Evolutionary conservation across 331 rosid species (phyloP), one percentile per base, ranked within the genome.

Genomic region (Acacia pycnantha): DNA sequence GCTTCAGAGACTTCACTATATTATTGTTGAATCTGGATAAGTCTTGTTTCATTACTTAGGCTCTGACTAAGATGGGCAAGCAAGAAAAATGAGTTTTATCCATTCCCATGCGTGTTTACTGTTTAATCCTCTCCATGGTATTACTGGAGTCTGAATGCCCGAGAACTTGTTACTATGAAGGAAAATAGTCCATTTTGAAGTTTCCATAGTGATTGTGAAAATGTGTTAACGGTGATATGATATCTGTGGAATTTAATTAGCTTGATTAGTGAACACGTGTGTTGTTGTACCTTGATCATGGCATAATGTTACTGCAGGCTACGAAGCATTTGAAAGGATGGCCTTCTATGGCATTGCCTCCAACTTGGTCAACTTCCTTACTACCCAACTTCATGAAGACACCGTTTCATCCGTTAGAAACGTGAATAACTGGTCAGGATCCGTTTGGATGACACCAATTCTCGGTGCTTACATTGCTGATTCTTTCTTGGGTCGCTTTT

Each of bases 291-390:
- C 11, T 59, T 12, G 14, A 10, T 41, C 29, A 77, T 75, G 80
- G 15, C 53, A 47, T 50, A 54, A 43, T 86, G 46, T 46, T 77
- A 16, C 11, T 26, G 75, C 79, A 95, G 99, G 98, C 4, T 96
- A 96, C 80, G 99, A 96, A 90, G 99, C 97, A 48, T 96, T 96
- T 86, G 99, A 96, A 83, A 94, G 99, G 86, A 96, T 96, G 99
- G 97, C 99, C 31, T 96, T 94, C 84, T 94, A 96, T 78, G 99
- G 99, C 21, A 87, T 96, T 64, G 95, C 95, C 67, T 92, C 98
- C 0, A 96, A 96, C 86, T 81, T 96, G 54, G 98, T 96, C 78
- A 94, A 92, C 84, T 96, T 88, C 83, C 80, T 96, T 33, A 96
- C 99, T 6, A 92, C 87, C 41, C 93, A 92, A 81, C 97, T 96